phyloP scores from a whole-genome alignment of 306 rosid species.

The Quillaja saponaria region DNA sequence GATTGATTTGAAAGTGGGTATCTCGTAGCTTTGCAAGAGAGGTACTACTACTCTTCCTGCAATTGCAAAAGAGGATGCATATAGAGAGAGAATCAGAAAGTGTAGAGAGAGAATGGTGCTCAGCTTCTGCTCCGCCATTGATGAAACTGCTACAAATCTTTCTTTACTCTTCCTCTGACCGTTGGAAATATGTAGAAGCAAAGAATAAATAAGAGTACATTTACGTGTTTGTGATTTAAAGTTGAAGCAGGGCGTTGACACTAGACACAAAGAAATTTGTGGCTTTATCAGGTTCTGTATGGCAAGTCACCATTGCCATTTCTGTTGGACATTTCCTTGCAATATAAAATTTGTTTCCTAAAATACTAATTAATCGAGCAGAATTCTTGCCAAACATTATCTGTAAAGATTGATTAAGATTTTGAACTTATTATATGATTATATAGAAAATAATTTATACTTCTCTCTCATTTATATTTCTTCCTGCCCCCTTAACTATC shows the following conservation, averaged over 20 bases:
- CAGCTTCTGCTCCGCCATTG: conserved; percentile 50
- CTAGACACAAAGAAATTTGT: too few species aligned
- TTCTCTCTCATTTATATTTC: too few species aligned
- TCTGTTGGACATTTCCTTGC: too few species aligned
- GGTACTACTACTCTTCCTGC: conserved; percentile 44
- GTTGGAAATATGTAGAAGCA: neutral
- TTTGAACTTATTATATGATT: too few species aligned
- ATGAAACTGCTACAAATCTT: neutral
- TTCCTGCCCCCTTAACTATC: too few species aligned
- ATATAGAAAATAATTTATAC: too few species aligned
- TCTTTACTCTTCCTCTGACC: neutral
- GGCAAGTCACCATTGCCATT: conserved; percentile 7
- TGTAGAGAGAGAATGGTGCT: conserved; percentile 21
- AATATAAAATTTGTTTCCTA: too few species aligned
- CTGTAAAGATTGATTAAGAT: too few species aligned
- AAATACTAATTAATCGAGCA: too few species aligned
- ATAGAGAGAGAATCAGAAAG: conserved; percentile 33
- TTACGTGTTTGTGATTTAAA: too few species aligned
- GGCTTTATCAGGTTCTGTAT: neutral
- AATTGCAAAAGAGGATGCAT: conserved; percentile 32
- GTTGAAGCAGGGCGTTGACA: too few species aligned
- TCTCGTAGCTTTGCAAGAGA: conserved; percentile 50
- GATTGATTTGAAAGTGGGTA: conserved; percentile 48
- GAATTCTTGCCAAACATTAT: too few species aligned
- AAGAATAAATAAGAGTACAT: neutral